Percentiles rank a stretch among this genome's conserved stretches.
phyloP scores from a whole-genome alignment of 2,329 filamentous ascomycete species.

The Apiospora marii region DNA sequence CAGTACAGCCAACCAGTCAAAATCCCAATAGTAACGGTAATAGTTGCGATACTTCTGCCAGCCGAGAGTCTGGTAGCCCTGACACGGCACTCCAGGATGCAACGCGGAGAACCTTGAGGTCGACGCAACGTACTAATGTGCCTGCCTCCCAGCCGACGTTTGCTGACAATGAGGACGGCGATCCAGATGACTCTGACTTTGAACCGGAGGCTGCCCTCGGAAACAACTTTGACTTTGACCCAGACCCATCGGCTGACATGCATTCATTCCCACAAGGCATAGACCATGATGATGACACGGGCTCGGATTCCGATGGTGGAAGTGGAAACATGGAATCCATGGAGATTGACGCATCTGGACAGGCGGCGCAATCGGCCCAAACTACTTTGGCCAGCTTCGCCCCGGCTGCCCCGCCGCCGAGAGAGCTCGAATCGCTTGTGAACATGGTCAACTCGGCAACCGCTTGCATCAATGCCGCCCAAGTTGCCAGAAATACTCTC shows the following conservation, averaged over 20 bases:
- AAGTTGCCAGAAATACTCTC: background rate
- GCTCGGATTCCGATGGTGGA: background rate
- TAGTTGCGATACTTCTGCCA: no score
- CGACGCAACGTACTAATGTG: background rate
- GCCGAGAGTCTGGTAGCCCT: background rate
- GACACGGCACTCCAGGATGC: background rate
- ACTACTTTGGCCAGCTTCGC: background rate
- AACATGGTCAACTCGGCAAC: background rate
- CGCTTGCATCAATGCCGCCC: background rate
- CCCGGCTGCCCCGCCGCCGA: background rate
- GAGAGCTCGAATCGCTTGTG: background rate
- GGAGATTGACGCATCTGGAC: background rate
- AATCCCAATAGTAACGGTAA: background rate
- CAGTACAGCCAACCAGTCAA: background rate
- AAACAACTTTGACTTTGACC: background rate
- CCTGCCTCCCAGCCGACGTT: background rate
- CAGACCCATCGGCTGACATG: background rate
- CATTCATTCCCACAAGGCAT: background rate
- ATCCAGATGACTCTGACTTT: background rate
- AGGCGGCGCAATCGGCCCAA: background rate
- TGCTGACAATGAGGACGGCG: background rate
- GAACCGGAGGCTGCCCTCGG: background rate
- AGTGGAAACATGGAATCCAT: background rate
- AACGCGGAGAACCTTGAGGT: background rate
- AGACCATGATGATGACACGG: background rate